phyloP scores from a whole-genome alignment of 1,284 basidiomycete genomes.

The Omphalotus olearius region DNA sequence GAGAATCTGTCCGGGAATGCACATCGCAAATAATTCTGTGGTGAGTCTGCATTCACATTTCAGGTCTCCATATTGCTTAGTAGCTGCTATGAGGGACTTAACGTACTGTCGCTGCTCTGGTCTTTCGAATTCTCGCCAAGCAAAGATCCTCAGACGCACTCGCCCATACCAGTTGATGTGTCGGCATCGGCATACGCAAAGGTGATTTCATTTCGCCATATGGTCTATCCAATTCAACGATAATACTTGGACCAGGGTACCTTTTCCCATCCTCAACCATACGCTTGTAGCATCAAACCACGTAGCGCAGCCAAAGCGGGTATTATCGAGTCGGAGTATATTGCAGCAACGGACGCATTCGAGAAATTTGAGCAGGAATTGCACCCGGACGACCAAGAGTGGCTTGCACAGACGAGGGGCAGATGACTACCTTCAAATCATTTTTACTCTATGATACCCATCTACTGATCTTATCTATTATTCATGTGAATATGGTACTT shows the following conservation, averaged over 20 bases:
- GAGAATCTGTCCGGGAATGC: conserved; percentile 7
- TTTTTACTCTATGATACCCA: no score
- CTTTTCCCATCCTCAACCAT: conserved; percentile 1
- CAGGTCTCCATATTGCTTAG: no score
- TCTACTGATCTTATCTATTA: no score
- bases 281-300: conserved; percentile 4
- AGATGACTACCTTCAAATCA: not conserved
- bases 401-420: not conserved
- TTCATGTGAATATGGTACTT: no score
- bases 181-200: not conserved
- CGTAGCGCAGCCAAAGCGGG: not conserved
- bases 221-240: not conserved
- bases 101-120: conserved; percentile 11
- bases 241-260: not conserved
- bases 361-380: conserved; percentile 1
- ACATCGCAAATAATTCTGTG: conserved; percentile 3
- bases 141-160: not conserved
- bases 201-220: not conserved
- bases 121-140: conserved; percentile 6
- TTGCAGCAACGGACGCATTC: not conserved
- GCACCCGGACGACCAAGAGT: not conserved
- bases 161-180: not conserved
- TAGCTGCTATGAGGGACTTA: conserved; percentile 1
- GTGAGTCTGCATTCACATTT: not conserved
- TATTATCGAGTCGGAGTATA: conserved; percentile 3